Percentiles rank a stretch among this genome's conserved stretches.
Conservation (phyloP, 177 flowering plant species). For the Telopea speciosissima region DNA sequence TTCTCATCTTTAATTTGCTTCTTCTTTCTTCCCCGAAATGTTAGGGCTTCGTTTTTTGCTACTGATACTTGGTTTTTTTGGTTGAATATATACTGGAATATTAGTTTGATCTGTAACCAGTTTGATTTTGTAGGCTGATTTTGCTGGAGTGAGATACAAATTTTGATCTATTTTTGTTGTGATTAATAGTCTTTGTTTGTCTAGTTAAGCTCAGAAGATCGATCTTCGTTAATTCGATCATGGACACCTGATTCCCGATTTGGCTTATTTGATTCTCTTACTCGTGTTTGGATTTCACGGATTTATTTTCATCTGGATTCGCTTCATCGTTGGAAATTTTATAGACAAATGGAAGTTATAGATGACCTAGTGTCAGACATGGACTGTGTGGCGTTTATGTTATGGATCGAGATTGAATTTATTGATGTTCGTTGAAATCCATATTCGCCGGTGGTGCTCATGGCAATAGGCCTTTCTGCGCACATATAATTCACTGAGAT, state of each 20-base stretch:
- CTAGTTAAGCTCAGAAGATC: constrained; percentile 1
- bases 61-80: neutral
- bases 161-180: neutral
- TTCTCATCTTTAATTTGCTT: neutral
- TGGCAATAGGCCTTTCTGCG: neutral
- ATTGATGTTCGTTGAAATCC: neutral
- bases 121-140: neutral
- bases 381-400: neutral
- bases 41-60: constrained; percentile 8
- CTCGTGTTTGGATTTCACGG: neutral
- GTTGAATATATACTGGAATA: neutral
- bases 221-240: neutral
- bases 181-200: neutral
- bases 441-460: neutral
- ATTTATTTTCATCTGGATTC: constrained; percentile 7
- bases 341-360: neutral
- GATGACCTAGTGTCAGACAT: constrained; percentile 1
- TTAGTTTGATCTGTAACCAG: neutral
- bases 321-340: neutral
- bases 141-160: neutral
- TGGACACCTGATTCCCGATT: neutral
- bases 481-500: neutral
- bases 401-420: neutral
- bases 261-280: neutral
- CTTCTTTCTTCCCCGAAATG: neutral